phyloP scores from a whole-genome alignment of 352 stramenopile species.

The Aphanomyces invadans region DNA sequence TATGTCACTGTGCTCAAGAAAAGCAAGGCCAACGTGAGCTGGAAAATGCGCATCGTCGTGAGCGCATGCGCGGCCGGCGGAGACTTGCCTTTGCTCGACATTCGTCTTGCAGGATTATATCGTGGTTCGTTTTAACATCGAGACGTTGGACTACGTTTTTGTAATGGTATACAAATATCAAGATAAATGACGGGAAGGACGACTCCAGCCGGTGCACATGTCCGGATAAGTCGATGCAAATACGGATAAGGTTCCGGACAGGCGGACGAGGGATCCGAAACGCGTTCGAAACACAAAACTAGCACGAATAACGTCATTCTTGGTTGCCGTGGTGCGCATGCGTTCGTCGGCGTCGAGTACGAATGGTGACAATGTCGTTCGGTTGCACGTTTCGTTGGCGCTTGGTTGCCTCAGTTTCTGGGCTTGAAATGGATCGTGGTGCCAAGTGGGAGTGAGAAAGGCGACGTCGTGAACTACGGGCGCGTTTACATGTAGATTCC shows the following conservation, averaged over 20 bases:
- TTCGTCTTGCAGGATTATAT: not conserved
- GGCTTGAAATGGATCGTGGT: too few relatives aligned
- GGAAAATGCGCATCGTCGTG: not conserved
- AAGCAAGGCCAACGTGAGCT: not conserved
- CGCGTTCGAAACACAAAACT: not conserved
- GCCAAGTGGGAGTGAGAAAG: too few relatives aligned
- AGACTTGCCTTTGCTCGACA: not conserved
- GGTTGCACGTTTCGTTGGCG: too few relatives aligned
- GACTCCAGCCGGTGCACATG: not conserved
- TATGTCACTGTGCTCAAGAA: constrained; percentile 5
- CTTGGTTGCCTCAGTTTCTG: too few relatives aligned
- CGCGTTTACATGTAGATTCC: too few relatives aligned
- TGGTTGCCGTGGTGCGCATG: not conserved
- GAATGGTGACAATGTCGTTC: too few relatives aligned
- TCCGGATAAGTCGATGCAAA: not conserved
- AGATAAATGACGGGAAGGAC: not conserved
- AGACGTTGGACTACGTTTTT: too few relatives aligned
- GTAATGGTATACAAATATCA: not conserved
- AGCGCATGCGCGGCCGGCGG: not conserved
- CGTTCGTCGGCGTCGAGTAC: too few relatives aligned
- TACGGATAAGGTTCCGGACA: too few relatives aligned
- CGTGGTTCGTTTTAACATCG: too few relatives aligned
- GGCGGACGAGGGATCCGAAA: not conserved
- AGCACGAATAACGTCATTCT: not conserved
- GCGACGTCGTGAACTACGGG: too few relatives aligned